These are phyloP conservation scores for Grifola frondosa DNA, from an alignment of 1,284 basidiomycete genomes.

Conservation along the genomic window DNA sequence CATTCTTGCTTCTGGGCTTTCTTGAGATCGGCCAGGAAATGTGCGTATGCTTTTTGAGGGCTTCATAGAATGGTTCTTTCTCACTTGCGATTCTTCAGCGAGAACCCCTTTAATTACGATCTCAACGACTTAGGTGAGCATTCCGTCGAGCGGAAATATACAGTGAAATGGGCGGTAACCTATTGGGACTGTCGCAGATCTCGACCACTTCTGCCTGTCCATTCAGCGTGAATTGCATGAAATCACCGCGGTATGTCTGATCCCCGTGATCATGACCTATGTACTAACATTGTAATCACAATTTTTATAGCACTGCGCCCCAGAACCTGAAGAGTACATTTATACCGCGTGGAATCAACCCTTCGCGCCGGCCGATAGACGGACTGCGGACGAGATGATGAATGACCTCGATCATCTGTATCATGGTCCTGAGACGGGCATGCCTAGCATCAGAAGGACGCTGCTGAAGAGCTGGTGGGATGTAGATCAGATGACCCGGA, in stretches of 20 bases:
- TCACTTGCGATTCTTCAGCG: slow-evolving; percentile 37
- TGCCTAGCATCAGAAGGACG: slow-evolving; percentile 49
- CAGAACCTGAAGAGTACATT: slow-evolving; percentile 50
- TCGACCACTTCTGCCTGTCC: slow-evolving; percentile 62
- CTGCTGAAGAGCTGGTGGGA: slow-evolving; percentile 57
- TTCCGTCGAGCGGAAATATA: too few species aligned
- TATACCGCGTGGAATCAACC: slow-evolving; percentile 61
- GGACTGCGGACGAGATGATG: slow-evolving; percentile 54
- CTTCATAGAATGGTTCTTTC: too few species aligned
- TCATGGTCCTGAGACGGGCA: slow-evolving; percentile 40
- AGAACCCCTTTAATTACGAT: slow-evolving; percentile 72
- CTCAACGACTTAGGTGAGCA: slow-evolving; percentile 59
- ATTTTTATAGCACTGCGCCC: slow-evolving; percentile 46
- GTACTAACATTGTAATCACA: neutral
- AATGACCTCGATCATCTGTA: slow-evolving; percentile 35
- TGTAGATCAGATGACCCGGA: slow-evolving; percentile 39
- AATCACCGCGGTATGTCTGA: slow-evolving; percentile 59
- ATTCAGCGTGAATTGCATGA: slow-evolving; percentile 67
- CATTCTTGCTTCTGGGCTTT: slow-evolving; percentile 66
- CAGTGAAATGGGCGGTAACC: too few species aligned
- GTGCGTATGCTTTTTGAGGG: slow-evolving; percentile 34
- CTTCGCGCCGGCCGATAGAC: slow-evolving; percentile 62
- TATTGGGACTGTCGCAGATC: too few species aligned
- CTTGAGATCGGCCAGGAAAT: slow-evolving; percentile 72
- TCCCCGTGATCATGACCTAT: neutral